phyloP scores from a whole-genome alignment of 257 asterid genomes.

The Nicotiana tabacum region DNA sequence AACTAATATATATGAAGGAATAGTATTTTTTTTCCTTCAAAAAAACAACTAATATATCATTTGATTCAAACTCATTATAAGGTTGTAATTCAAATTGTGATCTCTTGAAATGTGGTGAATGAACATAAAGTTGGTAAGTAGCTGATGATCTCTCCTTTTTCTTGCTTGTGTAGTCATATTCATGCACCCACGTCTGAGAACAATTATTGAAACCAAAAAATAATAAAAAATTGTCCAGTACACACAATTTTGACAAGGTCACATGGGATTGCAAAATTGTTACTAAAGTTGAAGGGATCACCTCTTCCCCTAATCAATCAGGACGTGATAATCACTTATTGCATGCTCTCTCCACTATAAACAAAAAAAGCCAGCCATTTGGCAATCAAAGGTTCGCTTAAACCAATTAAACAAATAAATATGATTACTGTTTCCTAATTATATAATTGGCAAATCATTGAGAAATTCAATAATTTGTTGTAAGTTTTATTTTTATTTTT shows the following conservation, averaged over 20 bases:
- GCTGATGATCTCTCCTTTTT: background rate
- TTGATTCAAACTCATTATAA: no score
- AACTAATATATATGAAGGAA: no score
- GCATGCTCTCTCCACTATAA: background rate
- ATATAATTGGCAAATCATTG: slow-evolving; percentile 1
- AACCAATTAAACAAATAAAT: background rate
- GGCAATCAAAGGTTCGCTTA: background rate
- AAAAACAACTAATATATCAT: no score
- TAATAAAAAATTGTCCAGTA: background rate
- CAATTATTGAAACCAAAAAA: background rate
- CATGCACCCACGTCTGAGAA: background rate
- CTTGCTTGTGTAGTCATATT: background rate
- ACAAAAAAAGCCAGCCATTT: background rate
- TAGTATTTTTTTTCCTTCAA: no score
- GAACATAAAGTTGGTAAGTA: background rate
- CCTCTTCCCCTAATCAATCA: background rate
- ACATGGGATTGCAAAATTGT: background rate
- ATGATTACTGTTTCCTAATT: background rate
- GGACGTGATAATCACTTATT: slow-evolving; percentile 3
- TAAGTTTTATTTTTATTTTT: background rate
- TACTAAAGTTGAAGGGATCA: background rate
- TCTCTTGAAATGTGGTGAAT: background rate
- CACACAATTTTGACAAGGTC: background rate
- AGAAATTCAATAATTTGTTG: background rate
- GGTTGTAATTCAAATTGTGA: background rate